Evolutionary conservation across 805 yeast species (phyloP).

Genomic region (Spathaspora girioi): DNA sequence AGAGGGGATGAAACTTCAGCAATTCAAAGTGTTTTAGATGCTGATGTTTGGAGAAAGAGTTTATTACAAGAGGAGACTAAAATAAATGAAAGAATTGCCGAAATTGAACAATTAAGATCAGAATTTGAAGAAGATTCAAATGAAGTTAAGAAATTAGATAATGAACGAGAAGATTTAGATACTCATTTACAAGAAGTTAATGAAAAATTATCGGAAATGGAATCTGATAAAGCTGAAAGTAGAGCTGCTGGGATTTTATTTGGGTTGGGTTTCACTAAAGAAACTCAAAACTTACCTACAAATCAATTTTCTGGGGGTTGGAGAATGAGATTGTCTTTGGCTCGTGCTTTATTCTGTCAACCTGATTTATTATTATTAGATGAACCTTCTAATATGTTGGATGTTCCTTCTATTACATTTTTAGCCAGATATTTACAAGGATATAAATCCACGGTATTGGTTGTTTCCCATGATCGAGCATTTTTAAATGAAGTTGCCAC

Average conservation of each 20-base stretch:
- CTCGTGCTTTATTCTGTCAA: conserved; percentile 95
- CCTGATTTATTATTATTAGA: conserved; percentile 91
- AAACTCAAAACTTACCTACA: conserved; percentile 78
- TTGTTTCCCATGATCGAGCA: conserved; percentile 97
- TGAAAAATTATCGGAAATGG: conserved; percentile 87
- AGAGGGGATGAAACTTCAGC: conserved; percentile 91
- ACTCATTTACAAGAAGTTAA: conserved; percentile 72
- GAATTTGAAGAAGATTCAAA: conserved; percentile 76
- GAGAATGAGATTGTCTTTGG: conserved; percentile 99
- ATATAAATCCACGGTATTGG: conserved; percentile 88
- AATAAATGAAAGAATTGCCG: conserved; percentile 69
- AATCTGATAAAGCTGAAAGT: conserved; percentile 95
- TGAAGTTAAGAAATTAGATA: conserved; percentile 76
- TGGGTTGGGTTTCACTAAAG: conserved; percentile 92
- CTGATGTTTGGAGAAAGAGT: conserved; percentile 98
- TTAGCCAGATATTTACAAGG: conserved; percentile 85
- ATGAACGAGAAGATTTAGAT: conserved; percentile 85
- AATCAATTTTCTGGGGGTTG: conserved; percentile 98
- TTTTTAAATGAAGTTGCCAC: conserved; percentile 97
- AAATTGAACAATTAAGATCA: conserved; percentile 63
- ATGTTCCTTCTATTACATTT: conserved; percentile 96
- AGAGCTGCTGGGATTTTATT: conserved; percentile 90
- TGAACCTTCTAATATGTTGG: conserved; percentile 99
- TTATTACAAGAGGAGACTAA: conserved; percentile 71
- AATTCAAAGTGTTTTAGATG: conserved; percentile 93